Evolutionary conservation across 768 basidiomycete species (phyloP).

Genomic region (Hypholoma fasciculare): DNA sequence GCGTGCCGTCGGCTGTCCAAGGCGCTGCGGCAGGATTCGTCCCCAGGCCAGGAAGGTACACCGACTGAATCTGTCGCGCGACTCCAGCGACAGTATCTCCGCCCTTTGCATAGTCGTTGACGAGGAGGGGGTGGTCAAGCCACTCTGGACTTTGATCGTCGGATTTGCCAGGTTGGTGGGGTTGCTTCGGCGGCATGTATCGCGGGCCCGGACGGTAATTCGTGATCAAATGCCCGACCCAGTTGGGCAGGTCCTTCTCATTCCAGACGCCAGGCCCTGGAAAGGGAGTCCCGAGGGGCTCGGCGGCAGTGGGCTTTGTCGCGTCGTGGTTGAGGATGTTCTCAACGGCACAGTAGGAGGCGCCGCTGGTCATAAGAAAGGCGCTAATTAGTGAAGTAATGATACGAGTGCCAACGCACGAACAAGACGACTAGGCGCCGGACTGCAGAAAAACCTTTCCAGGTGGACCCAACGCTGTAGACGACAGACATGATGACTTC

Average conservation of each 20-base stretch:
- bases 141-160: slow-evolving; percentile 29
- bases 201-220: slow-evolving; percentile 36
- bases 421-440: slow-evolving; percentile 55
- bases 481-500: slow-evolving; percentile 18
- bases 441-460: slow-evolving; percentile 44
- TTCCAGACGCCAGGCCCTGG: slow-evolving; percentile 48
- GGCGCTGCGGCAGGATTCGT: slow-evolving; percentile 34
- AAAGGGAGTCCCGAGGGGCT: slow-evolving; percentile 50
- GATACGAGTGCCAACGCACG: slow-evolving; percentile 17
- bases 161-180: not conserved
- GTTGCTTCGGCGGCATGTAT: slow-evolving; percentile 25
- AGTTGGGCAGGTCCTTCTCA: slow-evolving; percentile 51
- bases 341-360: slow-evolving; percentile 57
- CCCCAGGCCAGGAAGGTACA: slow-evolving; percentile 40
- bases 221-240: slow-evolving; percentile 59
- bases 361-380: slow-evolving; percentile 42
- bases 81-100: slow-evolving; percentile 48
- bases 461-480: slow-evolving; percentile 26
- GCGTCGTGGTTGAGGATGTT: slow-evolving; percentile 12
- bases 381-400: not conserved
- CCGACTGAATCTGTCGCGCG: slow-evolving; percentile 33
- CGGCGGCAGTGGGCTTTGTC: slow-evolving; percentile 33
- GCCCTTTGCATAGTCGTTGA: slow-evolving; percentile 59
- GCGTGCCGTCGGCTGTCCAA: slow-evolving; percentile 42
- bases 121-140: slow-evolving; percentile 38